A percentile compares a stretch with the other conserved stretches of the same genome.
Evolutionary conservation across 1,139 yeast species (phyloP).

Genomic region (Starmera stellimalicola): DNA sequence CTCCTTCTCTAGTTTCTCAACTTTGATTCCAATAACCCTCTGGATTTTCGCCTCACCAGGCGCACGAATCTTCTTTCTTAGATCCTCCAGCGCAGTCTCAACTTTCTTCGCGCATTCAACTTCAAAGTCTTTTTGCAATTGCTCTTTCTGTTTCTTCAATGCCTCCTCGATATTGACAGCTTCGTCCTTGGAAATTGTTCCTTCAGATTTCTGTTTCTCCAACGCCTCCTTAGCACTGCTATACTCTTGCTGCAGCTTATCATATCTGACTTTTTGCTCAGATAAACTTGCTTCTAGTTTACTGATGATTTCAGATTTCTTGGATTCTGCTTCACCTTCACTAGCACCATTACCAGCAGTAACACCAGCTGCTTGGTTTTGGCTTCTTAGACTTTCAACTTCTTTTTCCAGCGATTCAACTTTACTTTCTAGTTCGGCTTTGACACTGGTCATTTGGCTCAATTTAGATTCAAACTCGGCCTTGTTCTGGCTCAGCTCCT

Average conservation of each 20-base stretch:
- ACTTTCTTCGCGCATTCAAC: conserved; percentile 14
- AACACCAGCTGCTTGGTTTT: too few species aligned
- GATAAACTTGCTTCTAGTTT: conserved; percentile 10
- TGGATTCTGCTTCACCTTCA: conserved; percentile 8
- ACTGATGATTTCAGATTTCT: conserved; percentile 6
- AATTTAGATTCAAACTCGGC: conserved; percentile 23
- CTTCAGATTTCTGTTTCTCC: conserved; percentile 5
- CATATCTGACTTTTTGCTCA: conserved; percentile 14
- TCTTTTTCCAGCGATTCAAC: conserved; percentile 17
- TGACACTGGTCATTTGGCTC: conserved; percentile 6
- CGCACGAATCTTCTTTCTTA: conserved; percentile 21
- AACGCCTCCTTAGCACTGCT: conserved; percentile 13
- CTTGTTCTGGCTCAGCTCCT: too few species aligned
- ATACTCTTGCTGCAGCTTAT: conserved; percentile 9
- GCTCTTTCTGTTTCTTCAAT: conserved; percentile 15
- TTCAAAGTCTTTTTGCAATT: conserved; percentile 20
- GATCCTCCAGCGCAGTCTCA: conserved; percentile 21
- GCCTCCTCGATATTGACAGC: conserved; percentile 4
- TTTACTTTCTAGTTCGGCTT: conserved; percentile 10
- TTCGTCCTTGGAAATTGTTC: conserved; percentile 2
- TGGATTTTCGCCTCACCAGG: conserved; percentile 17
- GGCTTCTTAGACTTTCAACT: conserved; percentile 13
- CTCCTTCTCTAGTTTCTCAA: conserved; percentile 10
- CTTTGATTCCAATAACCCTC: conserved; percentile 18
- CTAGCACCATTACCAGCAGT: conserved; percentile 9